Conservation (phyloP, 371 early-diverging fungal species). For the Mucor mucedo region DNA sequence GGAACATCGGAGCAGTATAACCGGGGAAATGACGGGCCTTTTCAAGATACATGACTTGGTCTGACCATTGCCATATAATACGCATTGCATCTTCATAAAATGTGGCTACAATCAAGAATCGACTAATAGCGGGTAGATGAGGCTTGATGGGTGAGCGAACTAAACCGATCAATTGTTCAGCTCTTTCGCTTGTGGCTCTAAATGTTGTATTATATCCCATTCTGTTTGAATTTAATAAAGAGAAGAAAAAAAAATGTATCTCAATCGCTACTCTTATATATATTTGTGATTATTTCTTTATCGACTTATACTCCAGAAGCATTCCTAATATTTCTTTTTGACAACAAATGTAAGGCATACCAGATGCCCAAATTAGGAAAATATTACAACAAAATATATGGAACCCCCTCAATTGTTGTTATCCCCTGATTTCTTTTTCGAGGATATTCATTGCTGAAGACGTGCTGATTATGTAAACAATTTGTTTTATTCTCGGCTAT, state of each 20-base stretch:
- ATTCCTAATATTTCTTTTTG: neutral
- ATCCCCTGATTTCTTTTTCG: too few species aligned
- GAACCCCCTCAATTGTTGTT: neutral
- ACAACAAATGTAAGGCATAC: constrained; percentile 4
- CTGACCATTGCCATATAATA: constrained; percentile 37
- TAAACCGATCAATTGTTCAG: constrained; percentile 78
- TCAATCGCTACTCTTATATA: neutral
- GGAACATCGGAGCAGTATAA: constrained; percentile 14
- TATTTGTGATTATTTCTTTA: constrained; percentile 23
- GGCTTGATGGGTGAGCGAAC: constrained; percentile 80
- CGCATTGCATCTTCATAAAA: constrained; percentile 48
- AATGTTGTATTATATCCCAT: constrained; percentile 10
- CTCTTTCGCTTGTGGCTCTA: constrained; percentile 41
- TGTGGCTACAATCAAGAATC: constrained; percentile 42
- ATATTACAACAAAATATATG: neutral
- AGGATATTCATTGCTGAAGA: too few species aligned
- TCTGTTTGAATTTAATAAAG: neutral
- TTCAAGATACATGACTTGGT: constrained; percentile 34
- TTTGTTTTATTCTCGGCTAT: constrained; percentile 1
- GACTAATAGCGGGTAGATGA: constrained; percentile 33
- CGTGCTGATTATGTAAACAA: neutral
- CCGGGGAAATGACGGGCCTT: constrained; percentile 28
- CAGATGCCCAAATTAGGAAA: constrained; percentile 1
- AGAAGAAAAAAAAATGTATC: neutral
- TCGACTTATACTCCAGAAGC: constrained; percentile 1